phyloP scores from a whole-genome alignment of 2,329 filamentous ascomycete genomes.

The Penicillium olsonii region DNA sequence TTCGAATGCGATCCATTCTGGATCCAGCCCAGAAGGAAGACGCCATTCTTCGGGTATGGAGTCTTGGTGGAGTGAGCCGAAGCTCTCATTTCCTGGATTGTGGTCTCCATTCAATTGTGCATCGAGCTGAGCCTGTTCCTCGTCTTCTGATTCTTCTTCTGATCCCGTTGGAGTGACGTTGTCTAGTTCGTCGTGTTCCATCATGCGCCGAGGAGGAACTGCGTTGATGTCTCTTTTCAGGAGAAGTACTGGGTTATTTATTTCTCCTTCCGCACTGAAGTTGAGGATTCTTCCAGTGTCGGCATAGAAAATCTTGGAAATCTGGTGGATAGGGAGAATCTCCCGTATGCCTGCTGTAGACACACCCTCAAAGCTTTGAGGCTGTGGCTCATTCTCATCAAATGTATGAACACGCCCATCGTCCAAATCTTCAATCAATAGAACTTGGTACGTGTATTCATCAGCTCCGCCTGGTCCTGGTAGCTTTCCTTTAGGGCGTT shows the following conservation, averaged over 20 bases:
- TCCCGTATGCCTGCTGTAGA: conserved; percentile 65
- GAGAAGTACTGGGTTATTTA: conserved; percentile 72
- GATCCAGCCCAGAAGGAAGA: conserved; percentile 74
- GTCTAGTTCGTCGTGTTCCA: conserved; percentile 49
- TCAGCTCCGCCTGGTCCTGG: conserved; percentile 48
- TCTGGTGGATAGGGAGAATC: conserved; percentile 68
- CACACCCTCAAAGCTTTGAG: conserved; percentile 63
- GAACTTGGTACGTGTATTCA: conserved; percentile 78
- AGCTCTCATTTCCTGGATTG: conserved; percentile 10
- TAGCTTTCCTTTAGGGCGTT: conserved; percentile 26
- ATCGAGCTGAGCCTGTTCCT: conserved; percentile 41
- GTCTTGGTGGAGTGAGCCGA: conserved; percentile 29
- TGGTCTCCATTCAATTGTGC: conserved; percentile 35
- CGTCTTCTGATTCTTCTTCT: conserved; percentile 42
- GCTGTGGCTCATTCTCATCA: conserved; percentile 60
- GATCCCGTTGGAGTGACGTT: conserved; percentile 29
- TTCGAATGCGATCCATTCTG: conserved; percentile 89
- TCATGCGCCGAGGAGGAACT: conserved; percentile 61
- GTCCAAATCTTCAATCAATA: conserved; percentile 80
- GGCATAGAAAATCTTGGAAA: conserved; percentile 91
- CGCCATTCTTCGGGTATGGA: conserved; percentile 52
- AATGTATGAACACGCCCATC: conserved; percentile 69
- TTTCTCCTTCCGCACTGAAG: conserved; percentile 68
- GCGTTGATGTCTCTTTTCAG: conserved; percentile 71
- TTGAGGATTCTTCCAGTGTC: conserved; percentile 88